Conservation (phyloP, 208 protist genomes). For the Crithidia bombi region DNA sequence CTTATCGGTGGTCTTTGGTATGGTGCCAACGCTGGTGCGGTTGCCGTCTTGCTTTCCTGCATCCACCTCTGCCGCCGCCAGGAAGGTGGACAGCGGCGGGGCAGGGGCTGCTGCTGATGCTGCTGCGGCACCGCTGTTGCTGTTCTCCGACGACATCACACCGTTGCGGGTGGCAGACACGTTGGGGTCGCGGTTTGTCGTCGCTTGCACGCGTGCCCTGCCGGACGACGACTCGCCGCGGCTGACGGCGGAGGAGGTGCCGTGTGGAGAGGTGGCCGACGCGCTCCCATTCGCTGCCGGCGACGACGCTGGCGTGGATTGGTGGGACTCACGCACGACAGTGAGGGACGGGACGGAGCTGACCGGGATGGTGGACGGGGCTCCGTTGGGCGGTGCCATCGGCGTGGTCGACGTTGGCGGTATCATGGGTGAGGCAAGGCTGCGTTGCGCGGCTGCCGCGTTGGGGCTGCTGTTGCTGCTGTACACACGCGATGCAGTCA, state of each 20-base stretch:
- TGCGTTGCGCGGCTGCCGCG: conserved; percentile 12
- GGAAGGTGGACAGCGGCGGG: conserved; percentile 16
- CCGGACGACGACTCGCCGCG: conserved; percentile 4
- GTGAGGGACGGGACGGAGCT: conserved; percentile 14
- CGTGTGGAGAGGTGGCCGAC: conserved; percentile 12
- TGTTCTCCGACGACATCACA: conserved; percentile 16
- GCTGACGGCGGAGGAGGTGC: not conserved
- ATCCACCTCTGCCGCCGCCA: not conserved
- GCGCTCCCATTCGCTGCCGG: not conserved
- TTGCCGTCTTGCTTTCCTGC: not conserved
- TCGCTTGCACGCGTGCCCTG: not conserved
- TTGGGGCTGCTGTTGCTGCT: conserved; percentile 16
- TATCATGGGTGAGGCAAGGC: conserved; percentile 1
- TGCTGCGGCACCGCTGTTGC: too few relatives aligned
- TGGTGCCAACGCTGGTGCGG: conserved; percentile 1
- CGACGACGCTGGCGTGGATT: not conserved
- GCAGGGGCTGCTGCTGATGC: not conserved
- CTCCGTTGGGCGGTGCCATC: conserved; percentile 11
- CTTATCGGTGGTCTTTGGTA: conserved; percentile 1
- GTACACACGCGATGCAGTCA: conserved; percentile 23
- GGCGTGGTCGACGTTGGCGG: not conserved
- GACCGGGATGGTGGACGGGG: conserved; percentile 19
- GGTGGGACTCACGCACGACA: not conserved
- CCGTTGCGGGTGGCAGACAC: conserved; percentile 15
- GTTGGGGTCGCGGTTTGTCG: not conserved